Evolutionary conservation across 768 basidiomycete species (phyloP).

Genomic region (Pleurotus salmoneostramineus): DNA sequence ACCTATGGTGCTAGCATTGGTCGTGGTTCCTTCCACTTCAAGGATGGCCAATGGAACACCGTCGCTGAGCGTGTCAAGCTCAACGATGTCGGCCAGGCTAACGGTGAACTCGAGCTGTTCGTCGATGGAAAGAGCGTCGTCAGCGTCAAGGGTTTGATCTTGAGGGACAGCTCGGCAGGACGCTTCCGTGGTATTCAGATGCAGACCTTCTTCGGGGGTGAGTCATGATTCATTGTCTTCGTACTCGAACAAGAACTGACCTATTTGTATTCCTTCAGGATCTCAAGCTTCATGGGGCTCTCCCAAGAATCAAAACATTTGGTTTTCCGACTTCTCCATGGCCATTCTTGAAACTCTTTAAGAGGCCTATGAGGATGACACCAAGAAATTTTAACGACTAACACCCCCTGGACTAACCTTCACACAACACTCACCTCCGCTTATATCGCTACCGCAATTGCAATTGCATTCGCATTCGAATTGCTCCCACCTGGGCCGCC

Average conservation of each 20-base stretch:
- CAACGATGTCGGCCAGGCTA: conserved; percentile 64
- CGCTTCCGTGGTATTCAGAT: conserved; percentile 65
- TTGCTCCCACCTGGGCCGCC: no score
- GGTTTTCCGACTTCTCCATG: conserved; percentile 68
- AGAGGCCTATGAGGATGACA: conserved; percentile 8
- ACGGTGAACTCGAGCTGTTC: conserved; percentile 72
- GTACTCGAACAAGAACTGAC: conserved; percentile 9
- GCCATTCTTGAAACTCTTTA: conserved; percentile 50
- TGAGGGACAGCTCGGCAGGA: conserved; percentile 44
- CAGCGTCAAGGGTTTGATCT: conserved; percentile 52
- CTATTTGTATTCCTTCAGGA: conserved; percentile 19
- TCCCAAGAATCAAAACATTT: conserved; percentile 57
- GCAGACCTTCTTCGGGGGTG: conserved; percentile 81
- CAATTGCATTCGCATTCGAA: no score
- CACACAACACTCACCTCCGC: not conserved
- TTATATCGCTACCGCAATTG: no score
- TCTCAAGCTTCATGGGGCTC: conserved; percentile 46
- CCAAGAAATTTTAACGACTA: not conserved
- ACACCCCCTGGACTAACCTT: conserved; percentile 3
- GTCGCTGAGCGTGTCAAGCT: conserved; percentile 68
- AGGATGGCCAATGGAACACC: conserved; percentile 63
- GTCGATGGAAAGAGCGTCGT: conserved; percentile 64
- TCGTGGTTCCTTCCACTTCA: conserved; percentile 64
- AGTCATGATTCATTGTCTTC: conserved; percentile 14
- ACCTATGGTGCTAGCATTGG: conserved; percentile 66